These are phyloP conservation scores for Leptographium lundbergii DNA, from an alignment of 2,329 filamentous ascomycete species.

Conservation along the genomic window DNA sequence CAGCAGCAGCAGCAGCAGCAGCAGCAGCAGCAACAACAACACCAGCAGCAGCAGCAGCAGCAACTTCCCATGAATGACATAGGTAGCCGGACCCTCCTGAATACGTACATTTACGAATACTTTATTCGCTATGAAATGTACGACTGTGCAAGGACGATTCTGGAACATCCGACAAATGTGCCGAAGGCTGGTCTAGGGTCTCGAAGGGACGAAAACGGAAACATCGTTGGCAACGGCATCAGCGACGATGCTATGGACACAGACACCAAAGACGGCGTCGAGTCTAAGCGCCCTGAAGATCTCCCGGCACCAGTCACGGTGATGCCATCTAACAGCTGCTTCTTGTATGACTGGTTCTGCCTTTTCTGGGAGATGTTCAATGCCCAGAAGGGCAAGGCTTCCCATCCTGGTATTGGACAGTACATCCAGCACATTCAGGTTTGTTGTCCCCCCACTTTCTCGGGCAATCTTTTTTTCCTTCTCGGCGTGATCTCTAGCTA, in stretches of 20 bases:
- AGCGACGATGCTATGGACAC: constrained; percentile 68
- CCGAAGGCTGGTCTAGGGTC: constrained; percentile 57
- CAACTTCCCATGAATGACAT: constrained; percentile 30
- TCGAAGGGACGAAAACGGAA: constrained; percentile 54
- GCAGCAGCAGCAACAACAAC: constrained; percentile 7
- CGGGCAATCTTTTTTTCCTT: constrained; percentile 2
- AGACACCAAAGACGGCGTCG: constrained; percentile 68
- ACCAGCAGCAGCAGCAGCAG: constrained; percentile 6
- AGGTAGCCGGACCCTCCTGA: constrained; percentile 46
- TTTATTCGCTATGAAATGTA: constrained; percentile 77
- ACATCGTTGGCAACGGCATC: constrained; percentile 52
- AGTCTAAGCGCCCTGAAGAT: constrained; percentile 64
- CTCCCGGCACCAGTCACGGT: constrained; percentile 64
- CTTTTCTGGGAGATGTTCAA: constrained; percentile 95
- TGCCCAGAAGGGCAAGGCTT: constrained; percentile 61
- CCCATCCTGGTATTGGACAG: constrained; percentile 51
- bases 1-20: constrained; percentile 13
- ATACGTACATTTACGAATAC: constrained; percentile 86
- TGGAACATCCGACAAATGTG: constrained; percentile 55
- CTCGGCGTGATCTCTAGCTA: neutral
- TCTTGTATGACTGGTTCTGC: constrained; percentile 95
- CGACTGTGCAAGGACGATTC: constrained; percentile 66
- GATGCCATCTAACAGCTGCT: constrained; percentile 57
- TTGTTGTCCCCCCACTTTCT: constrained; percentile 18
- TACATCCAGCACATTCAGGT: constrained; percentile 81